Evolutionary conservation across 441 rosid genomes (phyloP), one percentile per base, ranked within the genome.

Genomic region (Corymbia calophylla): DNA sequence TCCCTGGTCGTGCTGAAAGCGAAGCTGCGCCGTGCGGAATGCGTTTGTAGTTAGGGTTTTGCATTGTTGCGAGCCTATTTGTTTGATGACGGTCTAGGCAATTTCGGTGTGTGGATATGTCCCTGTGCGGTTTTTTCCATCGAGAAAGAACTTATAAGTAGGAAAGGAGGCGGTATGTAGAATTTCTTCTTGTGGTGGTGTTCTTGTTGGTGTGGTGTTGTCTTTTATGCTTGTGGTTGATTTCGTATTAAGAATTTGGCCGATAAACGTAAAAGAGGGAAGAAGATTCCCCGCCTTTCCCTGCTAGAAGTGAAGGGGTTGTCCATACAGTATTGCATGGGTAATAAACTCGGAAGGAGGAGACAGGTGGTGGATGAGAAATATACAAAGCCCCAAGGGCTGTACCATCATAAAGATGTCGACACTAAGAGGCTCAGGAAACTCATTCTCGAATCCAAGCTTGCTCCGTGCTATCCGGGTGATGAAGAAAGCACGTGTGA

Each of bases 381-480:
- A 92, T 97, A 95, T 90, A 98, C 99, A 23, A 94, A 92, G 90
- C 99, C 99, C 7, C 99, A 97, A 92, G 99, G 99, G 32, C 90
- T 98, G 87, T 96, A 97, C 93, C 92, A 91, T 88, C 96, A 94
- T 90, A 97, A 95, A 92, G 99, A 98, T 93, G 99, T 98, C 53
- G 99, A 98, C 89, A 88, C 94, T 91, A 98, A 98, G 95, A 98
- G 97, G 98, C 97, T 98, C 29, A 94, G 95, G 89, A 98, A 97
- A 94, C 97, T 98, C 47, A 98, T 97, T 88, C 96, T 97, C 8
- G 99, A 97, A 80, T 97, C 98, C 73, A 98, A 97, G 95, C 98
- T 98, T 73, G 98, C 99, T 88, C 99, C 99, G 16, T 97, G 99
- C 93, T 98, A 95, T 92, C 99, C 99, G 2, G 99, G 99, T 14